These are phyloP conservation scores for Ramaria rubella DNA, from an alignment of 768 basidiomycete species.

Conservation along the genomic window DNA sequence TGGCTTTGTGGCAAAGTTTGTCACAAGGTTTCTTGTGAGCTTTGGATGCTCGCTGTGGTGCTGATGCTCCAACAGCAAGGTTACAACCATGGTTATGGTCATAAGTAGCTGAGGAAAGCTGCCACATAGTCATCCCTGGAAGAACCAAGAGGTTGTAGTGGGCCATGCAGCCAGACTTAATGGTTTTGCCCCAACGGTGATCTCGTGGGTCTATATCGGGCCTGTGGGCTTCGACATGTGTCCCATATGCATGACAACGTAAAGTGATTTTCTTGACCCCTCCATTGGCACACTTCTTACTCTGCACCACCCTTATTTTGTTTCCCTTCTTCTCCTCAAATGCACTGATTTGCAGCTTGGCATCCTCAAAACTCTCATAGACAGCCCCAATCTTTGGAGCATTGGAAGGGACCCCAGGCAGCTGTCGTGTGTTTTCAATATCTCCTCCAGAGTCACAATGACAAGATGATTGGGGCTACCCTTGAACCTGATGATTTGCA, in stretches of 20 bases:
- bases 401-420: background rate
- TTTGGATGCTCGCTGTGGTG: constrained; percentile 12
- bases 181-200: constrained; percentile 16
- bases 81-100: constrained; percentile 16
- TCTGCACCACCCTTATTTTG: too few relatives aligned
- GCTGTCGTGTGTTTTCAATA: background rate
- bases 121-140: too few relatives aligned
- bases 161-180: constrained; percentile 19
- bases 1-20: constrained; percentile 15
- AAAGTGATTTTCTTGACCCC: constrained; percentile 16
- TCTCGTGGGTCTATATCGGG: constrained; percentile 17
- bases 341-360: too few relatives aligned
- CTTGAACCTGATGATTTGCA: too few relatives aligned
- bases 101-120: constrained; percentile 16
- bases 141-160: constrained; percentile 22
- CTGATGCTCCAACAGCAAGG: constrained; percentile 13
- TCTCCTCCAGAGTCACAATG: background rate
- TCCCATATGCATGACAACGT: constrained; percentile 17
- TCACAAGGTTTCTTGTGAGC: background rate
- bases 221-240: constrained; percentile 12
- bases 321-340: background rate
- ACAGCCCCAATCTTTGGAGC: background rate
- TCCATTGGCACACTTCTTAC: background rate
- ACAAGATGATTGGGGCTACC: background rate
- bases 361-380: too few relatives aligned